Evolutionary conservation across 768 basidiomycete species (phyloP).

Genomic region (Lanmaoa pseudosensibilis): DNA sequence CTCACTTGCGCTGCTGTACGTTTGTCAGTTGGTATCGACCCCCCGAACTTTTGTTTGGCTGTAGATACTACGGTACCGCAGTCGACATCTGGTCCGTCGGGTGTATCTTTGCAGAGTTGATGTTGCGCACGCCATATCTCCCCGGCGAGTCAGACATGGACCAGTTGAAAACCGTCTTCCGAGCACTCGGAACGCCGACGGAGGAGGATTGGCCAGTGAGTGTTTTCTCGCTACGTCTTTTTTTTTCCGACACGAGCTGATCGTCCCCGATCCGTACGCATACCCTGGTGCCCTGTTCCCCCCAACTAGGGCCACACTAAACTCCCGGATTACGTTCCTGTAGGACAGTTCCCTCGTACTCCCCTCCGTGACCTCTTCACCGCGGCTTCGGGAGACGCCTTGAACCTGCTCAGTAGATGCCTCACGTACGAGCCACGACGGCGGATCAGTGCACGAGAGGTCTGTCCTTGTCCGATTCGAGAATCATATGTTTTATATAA

Average conservation of each 20-base stretch:
- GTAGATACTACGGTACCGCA: slow-evolving; percentile 85
- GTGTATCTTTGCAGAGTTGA: slow-evolving; percentile 96
- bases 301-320: slow-evolving; percentile 80
- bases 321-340: slow-evolving; percentile 85
- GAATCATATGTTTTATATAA: neutral
- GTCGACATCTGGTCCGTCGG: slow-evolving; percentile 98
- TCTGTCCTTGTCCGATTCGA: slow-evolving; percentile 35
- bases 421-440: slow-evolving; percentile 83
- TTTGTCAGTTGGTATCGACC: slow-evolving; percentile 92
- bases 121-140: slow-evolving; percentile 93
- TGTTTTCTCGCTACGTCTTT: slow-evolving; percentile 3
- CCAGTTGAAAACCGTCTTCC: slow-evolving; percentile 91
- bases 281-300: neutral
- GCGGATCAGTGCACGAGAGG: slow-evolving; percentile 78
- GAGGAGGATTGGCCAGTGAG: slow-evolving; percentile 97
- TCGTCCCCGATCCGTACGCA: neutral
- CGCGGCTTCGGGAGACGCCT: slow-evolving; percentile 81
- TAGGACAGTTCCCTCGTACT: slow-evolving; percentile 83
- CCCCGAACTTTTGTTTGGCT: slow-evolving; percentile 90
- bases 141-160: slow-evolving; percentile 97
- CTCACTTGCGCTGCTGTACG: neutral
- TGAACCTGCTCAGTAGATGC: slow-evolving; percentile 79
- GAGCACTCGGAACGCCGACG: slow-evolving; percentile 92
- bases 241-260: neutral
- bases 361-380: slow-evolving; percentile 87